Conservation (phyloP, 2,329 filamentous ascomycete genomes). For the Simplicillium aogashimaense region DNA sequence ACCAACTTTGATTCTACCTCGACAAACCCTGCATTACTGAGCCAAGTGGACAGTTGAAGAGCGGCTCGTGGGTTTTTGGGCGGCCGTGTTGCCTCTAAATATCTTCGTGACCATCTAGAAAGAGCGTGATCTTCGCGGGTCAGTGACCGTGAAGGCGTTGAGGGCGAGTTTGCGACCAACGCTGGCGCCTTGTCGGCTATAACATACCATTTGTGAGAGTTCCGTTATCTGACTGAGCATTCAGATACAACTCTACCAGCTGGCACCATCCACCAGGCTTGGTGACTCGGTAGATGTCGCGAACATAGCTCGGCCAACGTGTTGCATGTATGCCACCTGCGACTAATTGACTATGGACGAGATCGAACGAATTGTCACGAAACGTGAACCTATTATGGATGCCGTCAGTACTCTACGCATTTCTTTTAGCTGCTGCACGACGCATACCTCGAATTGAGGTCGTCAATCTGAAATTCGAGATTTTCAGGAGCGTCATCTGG, state of each 20-base stretch:
- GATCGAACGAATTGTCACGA: conserved; percentile 61
- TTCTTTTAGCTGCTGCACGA: too few relatives aligned
- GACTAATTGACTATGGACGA: conserved; percentile 71
- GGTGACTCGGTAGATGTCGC: conserved; percentile 63
- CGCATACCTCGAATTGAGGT: conserved; percentile 54
- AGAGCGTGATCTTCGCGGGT: conserved; percentile 46
- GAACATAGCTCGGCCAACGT: conserved; percentile 67
- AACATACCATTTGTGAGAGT: conserved; percentile 53
- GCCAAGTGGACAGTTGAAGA: conserved; percentile 46
- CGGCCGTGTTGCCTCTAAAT: conserved; percentile 50
- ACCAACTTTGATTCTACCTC: conserved; percentile 59
- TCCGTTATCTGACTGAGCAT: conserved; percentile 78
- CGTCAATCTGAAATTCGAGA: conserved; percentile 61
- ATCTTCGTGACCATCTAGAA: conserved; percentile 55
- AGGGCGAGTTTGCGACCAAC: too few relatives aligned
- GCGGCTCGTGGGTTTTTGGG: conserved; percentile 58
- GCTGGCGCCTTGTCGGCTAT: too few relatives aligned
- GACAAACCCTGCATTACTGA: conserved; percentile 54
- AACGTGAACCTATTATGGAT: conserved; percentile 49
- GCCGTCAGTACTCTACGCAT: not conserved
- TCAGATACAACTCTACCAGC: conserved; percentile 79
- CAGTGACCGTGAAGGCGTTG: too few relatives aligned
- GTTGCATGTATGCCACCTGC: conserved; percentile 59
- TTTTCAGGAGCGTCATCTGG: conserved; percentile 56
- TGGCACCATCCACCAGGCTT: conserved; percentile 77